Base-by-base conservation (phyloP, 1,139 yeast genomes). In the Tardiomyces blankii region DNA sequence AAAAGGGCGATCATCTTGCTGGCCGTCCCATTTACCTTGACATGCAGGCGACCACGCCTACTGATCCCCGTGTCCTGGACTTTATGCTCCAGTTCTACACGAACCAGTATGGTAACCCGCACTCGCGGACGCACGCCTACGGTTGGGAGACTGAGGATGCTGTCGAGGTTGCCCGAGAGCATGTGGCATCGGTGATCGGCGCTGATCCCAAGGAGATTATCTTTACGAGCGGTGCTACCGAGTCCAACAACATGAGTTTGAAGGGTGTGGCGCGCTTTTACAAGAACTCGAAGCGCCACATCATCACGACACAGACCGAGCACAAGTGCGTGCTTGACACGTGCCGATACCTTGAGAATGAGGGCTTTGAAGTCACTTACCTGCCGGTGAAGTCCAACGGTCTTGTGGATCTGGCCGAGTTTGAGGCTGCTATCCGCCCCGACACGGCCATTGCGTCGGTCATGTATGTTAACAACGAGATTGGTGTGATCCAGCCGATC, bases 91-190 rank as follows among this genome's bases (percentile, higher is more conserved):
- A 80, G 58, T 91, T 83, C 63, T 88, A 81, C 66, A 89, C 97
- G 2, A 97, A 96, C 13, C 73, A 85, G 48, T 91, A 88, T 61
- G 99, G 99, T 48, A 91, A 91, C 64, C 98, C 98, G 13, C 99
- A 91, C 65, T 87, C 96, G 3, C 80, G 94, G 46, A 93, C 98
- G 12, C 97, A 91, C 62, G 78, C 95, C n/a, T 91, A 91, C 63
- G 99, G 99, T 35, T 91, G 99, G 99, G 99, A 91, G 68, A 85
- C 98, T 5, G 96, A 89, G 49, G 77, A 76, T 56, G 96, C 84
- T 50, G 94, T 93, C 33, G 98, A 91, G 61, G 71, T 70, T 47
- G 95, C 98, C 2, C 78, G 99, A 59, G 74, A 70, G 45, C 74
- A 88, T 57, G 73, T 91, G 47, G 97, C 98, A 3, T 72, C 73